phyloP scores from a whole-genome alignment of 2,329 filamentous ascomycete genomes.

The Aspergillus glaucus region DNA sequence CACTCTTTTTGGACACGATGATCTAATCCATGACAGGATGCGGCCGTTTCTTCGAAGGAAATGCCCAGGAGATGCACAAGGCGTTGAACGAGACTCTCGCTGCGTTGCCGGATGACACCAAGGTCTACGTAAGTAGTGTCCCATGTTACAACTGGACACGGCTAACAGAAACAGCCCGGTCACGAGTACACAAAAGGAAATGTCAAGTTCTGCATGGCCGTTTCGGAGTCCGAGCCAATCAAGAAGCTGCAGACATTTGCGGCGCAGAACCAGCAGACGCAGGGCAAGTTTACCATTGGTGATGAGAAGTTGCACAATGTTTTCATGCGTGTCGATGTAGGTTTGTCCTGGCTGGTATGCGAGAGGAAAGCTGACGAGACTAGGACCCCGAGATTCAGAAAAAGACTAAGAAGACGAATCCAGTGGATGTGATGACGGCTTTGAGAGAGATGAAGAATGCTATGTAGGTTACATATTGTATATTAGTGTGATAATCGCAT shows the following conservation, averaged over 20 bases:
- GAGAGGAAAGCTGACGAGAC: constrained; percentile 7
- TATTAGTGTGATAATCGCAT: neutral
- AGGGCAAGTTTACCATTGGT: constrained; percentile 92
- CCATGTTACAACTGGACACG: neutral
- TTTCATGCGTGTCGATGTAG: constrained; percentile 82
- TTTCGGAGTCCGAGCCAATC: constrained; percentile 68
- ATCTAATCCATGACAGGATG: constrained; percentile 56
- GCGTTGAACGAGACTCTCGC: constrained; percentile 82
- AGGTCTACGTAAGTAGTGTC: constrained; percentile 65
- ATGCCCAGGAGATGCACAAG: constrained; percentile 81
- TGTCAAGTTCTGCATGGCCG: constrained; percentile 75
- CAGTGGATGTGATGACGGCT: constrained; percentile 76
- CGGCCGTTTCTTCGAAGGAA: constrained; percentile 93
- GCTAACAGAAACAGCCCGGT: constrained; percentile 57
- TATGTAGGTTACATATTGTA: constrained; percentile 24
- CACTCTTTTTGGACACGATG: neutral
- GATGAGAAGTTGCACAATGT: constrained; percentile 98
- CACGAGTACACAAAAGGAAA: constrained; percentile 99
- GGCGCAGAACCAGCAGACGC: constrained; percentile 74
- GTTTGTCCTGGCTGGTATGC: constrained; percentile 19
- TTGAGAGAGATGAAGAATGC: constrained; percentile 78
- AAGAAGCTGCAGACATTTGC: constrained; percentile 72
- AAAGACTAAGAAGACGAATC: constrained; percentile 71
- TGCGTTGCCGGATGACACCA: constrained; percentile 78
- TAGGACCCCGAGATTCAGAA: constrained; percentile 79